Percentiles rank a stretch among this genome's conserved stretches.
Conservation (phyloP, 768 basidiomycete genomes). For the Clitopilus passeckerianus region DNA sequence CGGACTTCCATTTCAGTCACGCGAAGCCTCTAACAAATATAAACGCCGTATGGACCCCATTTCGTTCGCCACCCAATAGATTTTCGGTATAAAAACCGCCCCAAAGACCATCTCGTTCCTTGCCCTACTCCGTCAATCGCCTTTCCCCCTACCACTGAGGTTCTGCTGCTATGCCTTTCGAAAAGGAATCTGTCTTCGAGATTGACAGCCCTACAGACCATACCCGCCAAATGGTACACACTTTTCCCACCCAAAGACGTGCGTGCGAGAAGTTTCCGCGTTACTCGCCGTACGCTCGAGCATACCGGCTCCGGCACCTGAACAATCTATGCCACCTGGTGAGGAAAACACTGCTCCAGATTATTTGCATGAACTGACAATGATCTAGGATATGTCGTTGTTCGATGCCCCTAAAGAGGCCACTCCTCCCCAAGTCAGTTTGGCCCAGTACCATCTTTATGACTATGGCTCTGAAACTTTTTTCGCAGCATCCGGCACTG, state of each 20-base stretch:
- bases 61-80: background rate
- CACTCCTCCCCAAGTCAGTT: no score
- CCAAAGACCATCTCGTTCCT: background rate
- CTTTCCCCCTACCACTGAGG: background rate
- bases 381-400: background rate
- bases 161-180: background rate
- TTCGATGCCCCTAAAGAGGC: background rate
- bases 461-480: background rate
- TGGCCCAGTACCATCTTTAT: background rate
- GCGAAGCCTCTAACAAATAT: background rate
- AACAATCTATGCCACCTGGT: background rate
- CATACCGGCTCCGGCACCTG: background rate
- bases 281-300: background rate
- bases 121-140: background rate
- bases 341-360: background rate
- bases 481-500: background rate
- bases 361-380: background rate
- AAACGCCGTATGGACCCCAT: background rate
- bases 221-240: background rate
- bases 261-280: background rate
- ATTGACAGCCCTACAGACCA: background rate
- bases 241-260: background rate
- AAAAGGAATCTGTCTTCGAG: background rate
- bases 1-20: background rate
- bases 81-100: background rate